Base-by-base conservation (phyloP, 2,329 filamentous ascomycete species). In the Leptodontidium sp. region DNA sequence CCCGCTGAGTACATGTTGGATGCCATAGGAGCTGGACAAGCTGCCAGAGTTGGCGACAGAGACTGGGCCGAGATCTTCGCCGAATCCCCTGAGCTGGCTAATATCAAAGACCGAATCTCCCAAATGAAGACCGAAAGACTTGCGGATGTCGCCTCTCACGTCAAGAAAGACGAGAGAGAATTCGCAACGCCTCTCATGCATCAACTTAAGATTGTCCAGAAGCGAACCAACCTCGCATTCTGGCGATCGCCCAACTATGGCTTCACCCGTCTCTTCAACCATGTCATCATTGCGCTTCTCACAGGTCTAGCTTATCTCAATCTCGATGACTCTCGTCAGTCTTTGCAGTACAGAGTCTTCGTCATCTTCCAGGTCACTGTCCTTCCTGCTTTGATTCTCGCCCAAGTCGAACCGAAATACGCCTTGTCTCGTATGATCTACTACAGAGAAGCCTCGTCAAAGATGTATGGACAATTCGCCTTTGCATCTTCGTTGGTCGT, bases 341-440 rank as follows among this genome's bases (percentile, higher is more conserved):
- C 91, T 1, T 85, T 97, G 4, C 94, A 97, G 80, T 92, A 96
- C 83, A 90, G 91, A 69, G 87, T 97, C 71, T 97, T 97, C 80
- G 88, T 95, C 80, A 92, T 96, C 79, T 97, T 97, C 87, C 93
- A 97, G 79, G 88, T 94, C 63, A 93, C 93, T 0, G 92, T 97
- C 26, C 85, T 97, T 32, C 93, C 93, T 0, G 92, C 92, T 0
- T 84, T 97, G 38, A 93, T 97, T 78, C 88, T 97, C 67, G 89
- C 90, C 0, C 93, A 97, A 77, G 91, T 97, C 65, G 91, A 97
- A 79, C 88, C 91, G 50, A 94, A 94, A 82, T 97, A 92, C 79
- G 90, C 94, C 77, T 84, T 94, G 75, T 90, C 91, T 70, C 88
- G 93, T 53, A 85, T 92, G 77, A 90, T 97, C 72, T 94, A 93